A percentile compares a stretch with the other conserved stretches of the same genome.
Conservation (phyloP, 2,329 filamentous ascomycete species). For the Colletotrichum sp. region DNA sequence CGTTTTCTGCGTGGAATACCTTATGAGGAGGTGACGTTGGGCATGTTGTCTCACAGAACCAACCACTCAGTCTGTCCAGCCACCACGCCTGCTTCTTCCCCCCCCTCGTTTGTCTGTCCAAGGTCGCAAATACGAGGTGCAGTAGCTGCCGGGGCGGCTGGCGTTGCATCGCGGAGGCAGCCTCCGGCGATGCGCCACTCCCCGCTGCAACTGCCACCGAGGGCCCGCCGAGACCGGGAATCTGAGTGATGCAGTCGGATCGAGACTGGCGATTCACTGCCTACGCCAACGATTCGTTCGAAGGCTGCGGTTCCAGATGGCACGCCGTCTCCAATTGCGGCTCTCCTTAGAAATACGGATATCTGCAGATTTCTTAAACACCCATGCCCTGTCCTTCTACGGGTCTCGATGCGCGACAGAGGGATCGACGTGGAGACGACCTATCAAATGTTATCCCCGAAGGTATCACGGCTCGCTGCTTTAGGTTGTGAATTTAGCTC, state of each 20-base stretch:
- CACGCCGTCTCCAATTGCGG: not conserved
- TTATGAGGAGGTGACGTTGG: not conserved
- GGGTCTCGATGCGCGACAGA: not conserved
- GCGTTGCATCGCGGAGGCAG: slow-evolving; percentile 5
- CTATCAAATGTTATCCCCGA: not conserved
- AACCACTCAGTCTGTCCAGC: not conserved
- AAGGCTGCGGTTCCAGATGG: not conserved
- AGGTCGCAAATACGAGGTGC: slow-evolving; percentile 14
- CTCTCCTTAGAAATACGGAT: not conserved
- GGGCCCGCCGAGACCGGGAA: not conserved
- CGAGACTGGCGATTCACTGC: not conserved
- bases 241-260: not conserved
- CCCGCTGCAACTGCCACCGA: not conserved
- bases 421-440: not conserved
- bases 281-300: not conserved
- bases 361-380: not conserved
- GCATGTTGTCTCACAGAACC: not conserved
- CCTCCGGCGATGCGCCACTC: not conserved
- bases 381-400: not conserved
- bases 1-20: not conserved
- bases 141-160: not conserved
- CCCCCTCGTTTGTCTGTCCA: no score
- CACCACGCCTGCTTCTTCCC: not conserved
- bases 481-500: not conserved
- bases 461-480: not conserved